Base-by-base conservation (phyloP, 192 early-diverging fungal genomes). In the Coemansia sp. region DNA sequence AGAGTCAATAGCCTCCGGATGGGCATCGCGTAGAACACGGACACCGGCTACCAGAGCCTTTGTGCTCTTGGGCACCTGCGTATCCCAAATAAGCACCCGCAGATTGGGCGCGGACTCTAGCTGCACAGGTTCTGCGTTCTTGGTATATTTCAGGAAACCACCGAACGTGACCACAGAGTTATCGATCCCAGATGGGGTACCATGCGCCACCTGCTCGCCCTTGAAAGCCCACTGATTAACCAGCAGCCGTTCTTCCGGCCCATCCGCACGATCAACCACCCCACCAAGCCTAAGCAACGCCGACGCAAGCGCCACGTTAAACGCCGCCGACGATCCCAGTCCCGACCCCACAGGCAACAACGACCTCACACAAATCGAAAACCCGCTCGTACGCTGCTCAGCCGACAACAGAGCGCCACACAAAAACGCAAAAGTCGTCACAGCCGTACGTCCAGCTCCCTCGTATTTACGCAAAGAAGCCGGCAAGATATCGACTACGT, bases 311-410 rank as follows among this genome's bases (percentile, higher is more conserved):
- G 77, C 85, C 11, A 96, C 95, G 58, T 89, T 88, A 75, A 89
- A 97, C 12, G 94, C 87, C 1, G 97, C 97, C n/a, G 96, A 98
- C 3, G 93, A 95, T 0, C 97, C 97, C 14, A 99, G 85, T 2
- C 97, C 97, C 6, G 96, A 88, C 7, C 96, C 95, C 18, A 98
- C 90, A 0, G 97, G 97, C 16, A 99, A 63, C 50, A 80, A 75
- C 0, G 94, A 94, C 28, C 86, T 72, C 22, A 93, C 86, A 61
- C 78, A 81, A 10, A 97, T 64, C 3, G 84, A 87, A 22, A 93
- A 83, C 12, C 74, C 64, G 2, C 12, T 28, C 34, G 59, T 7
- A 17, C 50, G 20, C 34, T 17, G 7, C 51, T 60, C 12, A 60
- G 59, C 34, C 38, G 71, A 42, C 65, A 77, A 70, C 5, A 85